These are phyloP conservation scores for Gardenia jasminoides DNA, from an alignment of 257 asterid species.

Conservation along the genomic window DNA sequence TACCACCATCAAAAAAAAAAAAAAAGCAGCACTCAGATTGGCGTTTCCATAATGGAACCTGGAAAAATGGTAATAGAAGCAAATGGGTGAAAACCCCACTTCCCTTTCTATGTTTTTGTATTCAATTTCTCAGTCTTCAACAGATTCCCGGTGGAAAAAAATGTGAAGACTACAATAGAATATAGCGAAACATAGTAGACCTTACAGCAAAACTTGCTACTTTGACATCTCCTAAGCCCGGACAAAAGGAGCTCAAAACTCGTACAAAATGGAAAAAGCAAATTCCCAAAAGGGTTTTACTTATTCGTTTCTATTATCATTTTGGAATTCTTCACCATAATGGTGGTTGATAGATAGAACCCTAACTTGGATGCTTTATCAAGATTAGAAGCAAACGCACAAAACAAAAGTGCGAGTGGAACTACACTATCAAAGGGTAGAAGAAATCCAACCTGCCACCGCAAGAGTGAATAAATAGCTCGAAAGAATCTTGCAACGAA, in stretches of 20 bases:
- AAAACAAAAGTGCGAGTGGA: not conserved
- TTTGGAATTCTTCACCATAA: not conserved
- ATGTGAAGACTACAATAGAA: not conserved
- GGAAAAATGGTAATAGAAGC: not conserved
- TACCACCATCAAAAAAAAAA: not conserved
- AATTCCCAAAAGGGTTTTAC: not conserved
- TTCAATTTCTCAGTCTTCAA: not conserved
- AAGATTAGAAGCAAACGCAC: not conserved
- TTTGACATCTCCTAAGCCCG: not conserved
- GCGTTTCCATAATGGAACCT: not conserved
- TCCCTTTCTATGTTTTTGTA: not conserved
- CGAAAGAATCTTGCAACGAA: not conserved
- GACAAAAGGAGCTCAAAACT: not conserved
- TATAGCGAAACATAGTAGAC: not conserved
- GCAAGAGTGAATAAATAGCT: not conserved
- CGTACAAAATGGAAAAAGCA: not conserved
- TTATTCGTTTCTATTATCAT: not conserved
- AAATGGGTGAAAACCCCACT: not conserved
- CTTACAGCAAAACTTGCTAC: not conserved
- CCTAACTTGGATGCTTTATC: not conserved
- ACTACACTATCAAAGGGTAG: not conserved
- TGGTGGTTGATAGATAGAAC: not conserved
- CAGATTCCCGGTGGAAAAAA: not conserved
- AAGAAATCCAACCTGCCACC: not conserved
- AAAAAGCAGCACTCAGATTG: not conserved